Base-by-base conservation (phyloP, 2,329 filamentous ascomycete species). In the Colletotrichum plurivorum region DNA sequence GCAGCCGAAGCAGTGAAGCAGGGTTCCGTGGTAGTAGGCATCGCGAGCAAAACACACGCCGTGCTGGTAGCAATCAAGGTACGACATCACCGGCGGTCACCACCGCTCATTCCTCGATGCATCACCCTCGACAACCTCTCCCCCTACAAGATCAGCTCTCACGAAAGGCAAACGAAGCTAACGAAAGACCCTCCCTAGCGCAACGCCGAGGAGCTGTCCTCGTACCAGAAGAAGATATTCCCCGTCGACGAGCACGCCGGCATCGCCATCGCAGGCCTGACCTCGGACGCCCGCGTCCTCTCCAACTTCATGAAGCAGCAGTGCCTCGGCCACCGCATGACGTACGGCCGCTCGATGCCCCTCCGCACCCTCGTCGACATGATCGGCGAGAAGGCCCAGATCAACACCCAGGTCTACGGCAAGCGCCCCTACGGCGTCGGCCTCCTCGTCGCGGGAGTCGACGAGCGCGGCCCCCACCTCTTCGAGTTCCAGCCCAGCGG, bases 241-340 rank as follows among this genome's bases (percentile, higher is more conserved):
- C 90, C 92, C 76, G 92, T 99, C 84, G 96, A 99, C 83, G 93
- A 95, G 77, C 96, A 99, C 83, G 92, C 96, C 76, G 96, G 95
- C 75, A 91, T 99, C 77, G 94, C 95, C 77, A 97, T 99, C 77
- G 96, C 96, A 74, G 96, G 96, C 76, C 93, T 99, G 71, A 96
- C 96, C 74, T 98, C 95, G 68, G 96, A 99, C 83, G 96, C 95
- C 79, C 96, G 96, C 78, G 96, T 99, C 76, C 94, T 99, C 76
- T 98, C 95, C 87, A 99, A 99, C 90, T 99, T 98, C 87, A 98
- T 99, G 95, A 98, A 98, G 87, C 94, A 97, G 85, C 96, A 98
- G 85, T 97, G 94, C 72, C 94, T 99, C 77, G 93, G 94, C 77
- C 95, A 96, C 77, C 94, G 95, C 81, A 92, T 99, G 76, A 97